These are phyloP conservation scores for Rubus idaeus DNA, from an alignment of 306 rosid genomes.

Conservation along the genomic window DNA sequence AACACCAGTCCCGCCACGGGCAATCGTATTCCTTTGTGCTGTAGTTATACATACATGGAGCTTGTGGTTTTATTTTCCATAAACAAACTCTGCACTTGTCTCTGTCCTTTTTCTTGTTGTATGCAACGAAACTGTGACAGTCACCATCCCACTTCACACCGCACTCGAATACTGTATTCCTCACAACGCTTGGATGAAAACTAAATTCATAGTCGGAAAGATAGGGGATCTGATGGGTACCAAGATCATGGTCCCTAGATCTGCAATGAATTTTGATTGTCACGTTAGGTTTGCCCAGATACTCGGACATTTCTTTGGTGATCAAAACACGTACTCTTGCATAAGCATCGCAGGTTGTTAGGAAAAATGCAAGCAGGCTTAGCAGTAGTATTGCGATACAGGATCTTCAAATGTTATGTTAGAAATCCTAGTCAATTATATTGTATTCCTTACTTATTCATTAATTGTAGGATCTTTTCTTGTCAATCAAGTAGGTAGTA, in stretches of 20 bases:
- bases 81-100: not conserved
- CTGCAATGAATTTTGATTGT: not conserved
- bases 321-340: not conserved
- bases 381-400: too few relatives aligned
- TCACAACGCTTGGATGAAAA: not conserved
- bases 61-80: not conserved
- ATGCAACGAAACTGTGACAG: not conserved
- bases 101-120: not conserved
- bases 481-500: too few relatives aligned
- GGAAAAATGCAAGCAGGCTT: not conserved
- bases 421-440: too few relatives aligned
- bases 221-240: not conserved
- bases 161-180: not conserved
- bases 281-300: not conserved
- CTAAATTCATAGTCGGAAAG: not conserved
- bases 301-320: not conserved
- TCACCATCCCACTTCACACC: slow-evolving; percentile 11
- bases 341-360: not conserved
- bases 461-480: too few relatives aligned
- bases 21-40: not conserved
- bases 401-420: too few relatives aligned
- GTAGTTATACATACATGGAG: not conserved
- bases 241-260: slow-evolving; percentile 12
- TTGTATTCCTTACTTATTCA: too few relatives aligned
- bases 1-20: not conserved